phyloP scores from a whole-genome alignment of 164 flowering plant genomes.

The Nymphaea thermarum region DNA sequence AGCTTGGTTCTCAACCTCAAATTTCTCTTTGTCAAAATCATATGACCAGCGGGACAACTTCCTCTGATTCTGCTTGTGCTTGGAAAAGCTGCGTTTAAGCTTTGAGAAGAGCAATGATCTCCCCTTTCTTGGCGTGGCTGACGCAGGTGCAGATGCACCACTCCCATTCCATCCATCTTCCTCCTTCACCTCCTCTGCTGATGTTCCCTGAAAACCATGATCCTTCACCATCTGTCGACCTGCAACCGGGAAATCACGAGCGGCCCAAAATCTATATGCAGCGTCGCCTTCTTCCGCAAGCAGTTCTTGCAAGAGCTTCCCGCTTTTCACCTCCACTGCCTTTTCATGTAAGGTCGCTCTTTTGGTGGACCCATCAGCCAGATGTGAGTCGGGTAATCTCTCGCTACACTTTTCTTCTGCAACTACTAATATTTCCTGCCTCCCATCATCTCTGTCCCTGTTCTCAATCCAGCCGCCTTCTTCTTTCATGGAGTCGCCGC shows the following conservation, averaged over 20 bases:
- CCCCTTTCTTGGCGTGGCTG: conserved; percentile 22
- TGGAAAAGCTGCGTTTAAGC: conserved; percentile 58
- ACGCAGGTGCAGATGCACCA: no score
- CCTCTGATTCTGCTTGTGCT: conserved; percentile 46
- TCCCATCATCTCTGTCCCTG: background rate
- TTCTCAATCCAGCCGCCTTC: background rate
- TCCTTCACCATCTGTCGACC: background rate
- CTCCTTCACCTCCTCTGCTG: no score
- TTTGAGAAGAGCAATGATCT: conserved; percentile 62
- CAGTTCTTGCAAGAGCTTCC: conserved; percentile 76
- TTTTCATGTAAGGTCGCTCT: conserved; percentile 57
- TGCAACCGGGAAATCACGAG: conserved; percentile 15
- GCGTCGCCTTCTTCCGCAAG: conserved; percentile 61
- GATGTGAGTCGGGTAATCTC: conserved; percentile 4
- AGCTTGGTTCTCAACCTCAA: conserved; percentile 28
- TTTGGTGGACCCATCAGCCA: conserved; percentile 28
- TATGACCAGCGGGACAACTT: conserved; percentile 65
- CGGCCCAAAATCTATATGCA: conserved; percentile 85
- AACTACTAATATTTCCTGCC: conserved; percentile 8
- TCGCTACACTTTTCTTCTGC: conserved; percentile 3
- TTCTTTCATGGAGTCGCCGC: background rate
- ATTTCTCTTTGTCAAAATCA: conserved; percentile 54
- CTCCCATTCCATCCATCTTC: no score
- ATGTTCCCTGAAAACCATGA: no score
- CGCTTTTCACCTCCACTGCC: conserved; percentile 18